phyloP scores from a whole-genome alignment of 805 yeast genomes.

The Metschnikowia noctiluminum region DNA sequence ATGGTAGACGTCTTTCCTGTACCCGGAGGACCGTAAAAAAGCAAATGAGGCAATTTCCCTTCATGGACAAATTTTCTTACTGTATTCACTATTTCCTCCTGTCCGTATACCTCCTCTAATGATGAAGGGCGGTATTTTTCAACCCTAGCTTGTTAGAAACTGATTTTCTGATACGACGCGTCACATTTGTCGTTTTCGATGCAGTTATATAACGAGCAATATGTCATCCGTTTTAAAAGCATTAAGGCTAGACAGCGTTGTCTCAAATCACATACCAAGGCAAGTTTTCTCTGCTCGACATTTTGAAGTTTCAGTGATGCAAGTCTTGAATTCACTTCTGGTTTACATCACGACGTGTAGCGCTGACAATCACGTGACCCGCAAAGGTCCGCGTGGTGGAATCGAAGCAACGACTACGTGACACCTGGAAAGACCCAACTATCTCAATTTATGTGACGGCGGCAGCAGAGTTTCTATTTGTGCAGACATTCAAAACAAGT shows the following conservation, averaged over 20 bases:
- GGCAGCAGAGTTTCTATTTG: background rate
- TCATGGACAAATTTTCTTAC: constrained; percentile 80
- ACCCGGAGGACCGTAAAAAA: constrained; percentile 95
- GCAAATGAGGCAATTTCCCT: constrained; percentile 82
- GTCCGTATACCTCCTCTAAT: constrained; percentile 88
- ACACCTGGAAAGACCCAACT: no score
- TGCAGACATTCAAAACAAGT: background rate
- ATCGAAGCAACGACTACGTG: constrained; percentile 6
- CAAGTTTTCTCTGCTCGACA: constrained; percentile 17
- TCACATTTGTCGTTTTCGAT: background rate
- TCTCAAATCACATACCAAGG: constrained; percentile 18
- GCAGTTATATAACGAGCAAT: no score
- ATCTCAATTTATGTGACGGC: background rate
- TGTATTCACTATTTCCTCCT: constrained; percentile 78
- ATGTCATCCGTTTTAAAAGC: no score
- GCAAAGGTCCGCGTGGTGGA: constrained; percentile 2
- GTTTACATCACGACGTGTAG: background rate
- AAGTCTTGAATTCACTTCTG: no score
- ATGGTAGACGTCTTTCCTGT: constrained; percentile 91
- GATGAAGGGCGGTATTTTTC: constrained; percentile 90
- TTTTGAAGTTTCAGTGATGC: background rate
- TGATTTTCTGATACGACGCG: background rate
- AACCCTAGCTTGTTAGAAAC: constrained; percentile 50
- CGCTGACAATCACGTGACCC: background rate
- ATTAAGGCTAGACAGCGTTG: no score